Base-by-base conservation (phyloP, 148 eudicot genomes). In the Fagopyrum homotropicum region DNA sequence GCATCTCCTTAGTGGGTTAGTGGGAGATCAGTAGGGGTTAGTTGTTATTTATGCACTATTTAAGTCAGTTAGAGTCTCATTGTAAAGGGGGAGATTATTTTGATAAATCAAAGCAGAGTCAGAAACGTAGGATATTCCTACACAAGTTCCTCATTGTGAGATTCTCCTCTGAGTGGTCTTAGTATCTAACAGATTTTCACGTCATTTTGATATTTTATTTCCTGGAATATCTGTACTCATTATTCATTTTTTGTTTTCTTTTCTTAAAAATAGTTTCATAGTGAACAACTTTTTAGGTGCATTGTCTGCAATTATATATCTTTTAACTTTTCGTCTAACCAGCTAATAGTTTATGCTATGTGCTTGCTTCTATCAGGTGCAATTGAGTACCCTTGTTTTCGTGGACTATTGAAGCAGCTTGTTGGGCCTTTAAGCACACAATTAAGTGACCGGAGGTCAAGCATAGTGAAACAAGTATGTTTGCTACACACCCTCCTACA, bases 391-490 rank as follows among this genome's bases (percentile, higher is more conserved):
- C 95, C 98, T 4, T 84, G 91, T 81, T 93, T 93, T 72, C 98
- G 91, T 43, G 91, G 95, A 73, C 92, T 93, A 78, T 82, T 93
- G 7, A 93, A 93, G 86, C 98, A 91, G 79, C 91, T 93, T 69
- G 86, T 87, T 80, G 88, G 88, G 54, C 98, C 98, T 69, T 76
- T 93, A 75, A 86, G 90, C 83, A 88, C 93, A 43, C 98, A 93
- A 51, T 82, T 93, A 77, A 79, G 93, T 73, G 98, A 93, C 83
- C 85, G 98, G 73, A 87, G 98, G 80, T 93, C 98, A 72, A 93
- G 87, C 84, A 87, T 93, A 80, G 98, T 93, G 68, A 93, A 93
- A 81, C 98, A 93, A 89, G 98, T 88, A 69, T 77, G 80, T 59
- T 72, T 16, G 9, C 9, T 69, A 40, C 46, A 40, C 46, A 45